A percentile compares a stretch with the other conserved stretches of the same genome.
Evolutionary conservation across 2,329 filamentous ascomycete genomes (phyloP).

Genomic region (Colletotrichum spaethianum): DNA sequence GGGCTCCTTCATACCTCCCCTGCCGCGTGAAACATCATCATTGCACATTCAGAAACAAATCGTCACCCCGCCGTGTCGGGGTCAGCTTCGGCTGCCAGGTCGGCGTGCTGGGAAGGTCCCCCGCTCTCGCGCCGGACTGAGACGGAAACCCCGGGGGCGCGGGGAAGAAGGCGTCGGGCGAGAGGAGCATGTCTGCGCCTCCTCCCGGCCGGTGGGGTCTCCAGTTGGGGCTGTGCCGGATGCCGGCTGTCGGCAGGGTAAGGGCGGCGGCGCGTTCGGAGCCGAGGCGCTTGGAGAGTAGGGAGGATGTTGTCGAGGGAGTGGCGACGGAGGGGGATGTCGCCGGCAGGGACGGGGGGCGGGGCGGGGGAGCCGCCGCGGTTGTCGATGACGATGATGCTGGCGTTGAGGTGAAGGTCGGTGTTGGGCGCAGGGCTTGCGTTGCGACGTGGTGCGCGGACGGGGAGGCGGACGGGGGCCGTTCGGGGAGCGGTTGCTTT

Average conservation of each 20-base stretch:
- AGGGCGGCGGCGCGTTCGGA: constrained; percentile 64
- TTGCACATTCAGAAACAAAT: constrained; percentile 72
- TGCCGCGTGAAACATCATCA: constrained; percentile 44
- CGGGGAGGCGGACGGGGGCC: constrained; percentile 12
- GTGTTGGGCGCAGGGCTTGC: constrained; percentile 21
- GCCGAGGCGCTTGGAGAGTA: constrained; percentile 68
- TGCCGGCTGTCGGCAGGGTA: constrained; percentile 48
- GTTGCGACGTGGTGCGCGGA: constrained; percentile 27
- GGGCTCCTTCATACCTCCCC: neutral
- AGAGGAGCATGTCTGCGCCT: constrained; percentile 27
- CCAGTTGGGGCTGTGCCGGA: constrained; percentile 43
- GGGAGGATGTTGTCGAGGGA: constrained; percentile 54
- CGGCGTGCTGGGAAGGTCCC: constrained; percentile 61
- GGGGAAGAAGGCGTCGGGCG: constrained; percentile 30
- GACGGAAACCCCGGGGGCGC: constrained; percentile 17
- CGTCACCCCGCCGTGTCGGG: constrained; percentile 75
- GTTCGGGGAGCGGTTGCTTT: constrained; percentile 22
- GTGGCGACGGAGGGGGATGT: constrained; percentile 42
- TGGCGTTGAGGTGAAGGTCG: constrained; percentile 30
- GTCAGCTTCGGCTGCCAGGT: constrained; percentile 77
- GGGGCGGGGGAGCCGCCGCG: constrained; percentile 26
- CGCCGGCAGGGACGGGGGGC: constrained; percentile 34
- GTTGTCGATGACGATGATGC: constrained; percentile 21
- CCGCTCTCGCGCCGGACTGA: neutral
- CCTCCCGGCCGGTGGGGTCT: constrained; percentile 28